Conservation (phyloP, 306 rosid species). For the Fragaria nilgerrensis region DNA sequence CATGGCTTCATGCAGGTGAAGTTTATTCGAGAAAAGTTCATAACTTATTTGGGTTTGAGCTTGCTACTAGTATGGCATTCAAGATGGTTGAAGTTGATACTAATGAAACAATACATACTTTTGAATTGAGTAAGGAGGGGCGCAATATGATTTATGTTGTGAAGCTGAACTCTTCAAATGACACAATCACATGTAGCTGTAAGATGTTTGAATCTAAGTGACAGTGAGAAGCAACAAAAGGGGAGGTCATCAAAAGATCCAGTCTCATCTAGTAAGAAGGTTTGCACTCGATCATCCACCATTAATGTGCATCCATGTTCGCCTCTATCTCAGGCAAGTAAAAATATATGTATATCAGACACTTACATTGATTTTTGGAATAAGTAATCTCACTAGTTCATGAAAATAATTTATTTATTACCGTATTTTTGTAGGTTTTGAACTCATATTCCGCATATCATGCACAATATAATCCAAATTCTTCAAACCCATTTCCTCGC, state of each 20-base stretch:
- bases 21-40: background rate
- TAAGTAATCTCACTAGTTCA: background rate
- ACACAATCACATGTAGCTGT: background rate
- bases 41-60: background rate
- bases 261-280: conserved; percentile 1
- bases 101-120: background rate
- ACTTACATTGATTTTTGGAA: background rate
- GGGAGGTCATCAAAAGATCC: background rate
- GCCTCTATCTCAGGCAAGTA: background rate
- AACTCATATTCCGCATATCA: too few species aligned
- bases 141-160: background rate
- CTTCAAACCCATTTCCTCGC: too few species aligned
- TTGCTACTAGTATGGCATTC: background rate
- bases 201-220: background rate
- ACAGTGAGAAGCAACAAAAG: background rate
- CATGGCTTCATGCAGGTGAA: background rate
- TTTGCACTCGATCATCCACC: background rate
- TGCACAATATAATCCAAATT: too few species aligned
- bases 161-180: background rate
- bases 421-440: too few species aligned
- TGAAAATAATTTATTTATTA: too few species aligned
- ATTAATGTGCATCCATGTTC: too few species aligned
- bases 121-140: background rate
- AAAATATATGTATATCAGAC: background rate
- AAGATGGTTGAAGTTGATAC: background rate